Base-by-base conservation (phyloP, 1,284 basidiomycete species). In the Heterobasidion parviporum region DNA sequence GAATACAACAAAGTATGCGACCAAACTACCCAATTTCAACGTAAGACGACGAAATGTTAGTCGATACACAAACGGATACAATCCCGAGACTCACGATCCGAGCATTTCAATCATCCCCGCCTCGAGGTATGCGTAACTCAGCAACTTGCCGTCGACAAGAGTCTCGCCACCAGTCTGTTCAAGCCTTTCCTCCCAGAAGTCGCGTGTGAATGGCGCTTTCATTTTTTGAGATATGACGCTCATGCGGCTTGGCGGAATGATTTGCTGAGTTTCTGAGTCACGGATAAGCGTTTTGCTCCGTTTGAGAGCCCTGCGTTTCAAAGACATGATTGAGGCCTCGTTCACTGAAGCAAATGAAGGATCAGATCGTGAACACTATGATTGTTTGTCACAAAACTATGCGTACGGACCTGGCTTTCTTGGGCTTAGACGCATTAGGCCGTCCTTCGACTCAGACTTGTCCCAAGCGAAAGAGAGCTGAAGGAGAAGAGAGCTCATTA, bases 391-490 rank as follows among this genome's bases (percentile, higher is more conserved):
- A 5, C 26, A 26, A 26, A 26, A 26, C 5, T 5, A 26, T 5
- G 26, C 4, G 26, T 26, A 26, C 26, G 6, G 26, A 26, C 26
- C 26, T 26, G 84, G 83, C 65, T 83, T 85, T n/a, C 84, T 79
- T 10, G 84, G 84, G 35, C 67, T 70, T 72, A 85, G 74, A 32
- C 81, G 77, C 84, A 87, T 87, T 33, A 87, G 67, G 15, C 81
- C 82, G 60, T 85, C 83, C 51, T 69, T 65, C 0, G 82, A 81
- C 65, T 87, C 83, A 0, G 84, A 82, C 61, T 81, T 74, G 64
- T 87, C 84, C 83, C 83, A 87, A 0, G 83, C 83, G 58, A 87
- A 87, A 0, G 82, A 83, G 18, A 87, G 72, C 80, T 83, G 59
- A 1, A 33, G 2, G 16, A 15, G 15, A 26, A n/a, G 16, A 53